Percentiles rank a stretch among this genome's conserved stretches.
Evolutionary conservation across 768 basidiomycete genomes (phyloP).

Genomic region (Lactarius sanguifluus): DNA sequence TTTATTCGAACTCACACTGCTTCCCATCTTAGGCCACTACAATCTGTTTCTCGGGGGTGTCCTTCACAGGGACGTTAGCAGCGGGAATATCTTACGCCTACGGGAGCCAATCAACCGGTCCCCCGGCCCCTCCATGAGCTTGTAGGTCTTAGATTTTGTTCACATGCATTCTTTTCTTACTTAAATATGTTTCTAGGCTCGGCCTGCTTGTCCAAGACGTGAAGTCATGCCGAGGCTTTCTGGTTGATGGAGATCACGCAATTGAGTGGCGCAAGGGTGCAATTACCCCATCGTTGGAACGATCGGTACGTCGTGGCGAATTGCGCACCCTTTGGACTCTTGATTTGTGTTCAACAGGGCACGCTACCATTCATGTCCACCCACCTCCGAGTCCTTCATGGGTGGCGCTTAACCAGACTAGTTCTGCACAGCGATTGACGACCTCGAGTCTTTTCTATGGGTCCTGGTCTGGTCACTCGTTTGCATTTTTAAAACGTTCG

Average conservation of each 20-base stretch:
- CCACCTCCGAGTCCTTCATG: not conserved
- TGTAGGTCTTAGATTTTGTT: not conserved
- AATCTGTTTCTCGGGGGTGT: not conserved
- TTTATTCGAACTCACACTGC: not conserved
- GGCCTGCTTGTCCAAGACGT: not conserved
- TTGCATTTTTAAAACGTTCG: not conserved
- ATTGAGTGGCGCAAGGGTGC: not conserved
- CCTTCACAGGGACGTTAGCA: not conserved
- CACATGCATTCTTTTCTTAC: not conserved
- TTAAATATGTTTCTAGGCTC: not conserved
- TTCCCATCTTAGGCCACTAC: not conserved
- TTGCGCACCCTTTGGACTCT: no score
- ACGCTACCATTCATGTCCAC: not conserved
- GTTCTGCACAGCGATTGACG: not conserved
- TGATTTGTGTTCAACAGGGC: not conserved
- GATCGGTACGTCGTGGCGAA: not conserved
- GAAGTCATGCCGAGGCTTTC: not conserved
- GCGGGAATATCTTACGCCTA: not conserved
- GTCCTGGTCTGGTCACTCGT: not conserved
- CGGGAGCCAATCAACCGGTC: not conserved
- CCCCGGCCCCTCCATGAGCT: not conserved
- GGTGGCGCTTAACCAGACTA: not conserved
- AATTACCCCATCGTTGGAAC: not conserved
- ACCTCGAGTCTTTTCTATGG: constrained; percentile 9
- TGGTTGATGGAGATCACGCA: constrained; percentile 1